Conservation (phyloP, 1,139 yeast genomes). For the Blastobotrys persicus region DNA sequence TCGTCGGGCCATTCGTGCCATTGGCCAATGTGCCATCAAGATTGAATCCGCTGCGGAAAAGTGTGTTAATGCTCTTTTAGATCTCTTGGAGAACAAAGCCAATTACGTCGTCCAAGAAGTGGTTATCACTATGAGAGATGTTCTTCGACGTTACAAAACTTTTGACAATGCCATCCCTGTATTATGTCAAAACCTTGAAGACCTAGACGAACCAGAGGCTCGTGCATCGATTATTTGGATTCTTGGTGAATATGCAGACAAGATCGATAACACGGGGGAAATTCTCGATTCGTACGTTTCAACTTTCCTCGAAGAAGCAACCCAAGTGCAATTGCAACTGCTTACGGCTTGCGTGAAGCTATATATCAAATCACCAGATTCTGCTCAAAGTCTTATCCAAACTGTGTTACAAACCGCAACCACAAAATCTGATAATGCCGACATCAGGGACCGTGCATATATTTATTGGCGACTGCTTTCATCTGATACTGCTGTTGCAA, state of each 20-base stretch:
- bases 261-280: conserved; percentile 54
- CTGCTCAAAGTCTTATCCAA: conserved; percentile 57
- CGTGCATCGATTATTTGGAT: conserved; percentile 83
- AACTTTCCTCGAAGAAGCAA: conserved; percentile 68
- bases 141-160: conserved; percentile 73
- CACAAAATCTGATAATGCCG: conserved; percentile 80
- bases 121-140: conserved; percentile 67
- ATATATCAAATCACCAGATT: conserved; percentile 50
- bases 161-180: conserved; percentile 70
- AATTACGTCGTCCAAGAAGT: conserved; percentile 80
- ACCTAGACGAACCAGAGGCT: conserved; percentile 60
- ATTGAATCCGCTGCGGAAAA: conserved; percentile 58
- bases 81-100: conserved; percentile 71
- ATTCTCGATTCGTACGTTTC: conserved; percentile 52
- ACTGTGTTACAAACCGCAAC: conserved; percentile 74
- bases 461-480: conserved; percentile 92
- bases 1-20: conserved; percentile 72
- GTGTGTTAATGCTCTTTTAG: conserved; percentile 74
- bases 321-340: conserved; percentile 71
- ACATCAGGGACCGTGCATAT: conserved; percentile 90
- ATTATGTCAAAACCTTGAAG: conserved; percentile 57
- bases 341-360: conserved; percentile 79
- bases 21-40: conserved; percentile 88
- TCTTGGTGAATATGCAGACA: conserved; percentile 81
- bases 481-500: conserved; percentile 48